Base-by-base conservation (phyloP, 768 basidiomycete species). In the Suillus variegatus region DNA sequence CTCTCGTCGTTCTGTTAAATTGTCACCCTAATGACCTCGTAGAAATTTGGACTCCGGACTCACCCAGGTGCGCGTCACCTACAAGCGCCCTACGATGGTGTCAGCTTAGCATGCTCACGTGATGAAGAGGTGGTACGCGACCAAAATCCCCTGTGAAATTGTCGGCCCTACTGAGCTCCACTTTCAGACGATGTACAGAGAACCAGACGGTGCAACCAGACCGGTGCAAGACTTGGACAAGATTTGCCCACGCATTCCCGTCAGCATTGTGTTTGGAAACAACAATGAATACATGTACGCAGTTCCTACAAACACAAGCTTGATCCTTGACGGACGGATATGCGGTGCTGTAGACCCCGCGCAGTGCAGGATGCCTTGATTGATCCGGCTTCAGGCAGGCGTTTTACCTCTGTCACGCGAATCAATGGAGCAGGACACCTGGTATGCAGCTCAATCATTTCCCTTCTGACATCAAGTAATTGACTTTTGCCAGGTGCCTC, bases 161-260 rank as follows among this genome's bases (percentile, higher is more conserved):
- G 43, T 61, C 7, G 35, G n/a, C 36, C 22, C 10, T 20, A n/a
- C 3, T 36, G 43, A 18, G 8, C 64, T 52, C 44, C 20, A 22
- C 52, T 41, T 64, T 51, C 60, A 89, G 88, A 83, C 82, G 1
- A 90, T 90, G 88, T 90, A 90, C 68, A 73, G 79, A 47, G 89
- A 90, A 64, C 73, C 75, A 32, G 82, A 85, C 6, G 89, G 88
- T 3, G 77, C 85, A 2, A 80, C 79, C 14, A 82, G 81, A 65
- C 86, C 88, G 7, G 81, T 90, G 9, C 71, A 78, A 47, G 80
- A 79, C 9, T 69, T 90, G 61, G 78, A 82, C 66, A 68, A 72
- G 51, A 58, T 78, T 2, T 85, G 83, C 63, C 55, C 69, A 13
- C 69, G 64, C 25, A 75, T 81, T 9, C 86, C 86, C 0, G 75